phyloP scores from a whole-genome alignment of 208 protist genomes.

The Trypanosoma boissoni region DNA sequence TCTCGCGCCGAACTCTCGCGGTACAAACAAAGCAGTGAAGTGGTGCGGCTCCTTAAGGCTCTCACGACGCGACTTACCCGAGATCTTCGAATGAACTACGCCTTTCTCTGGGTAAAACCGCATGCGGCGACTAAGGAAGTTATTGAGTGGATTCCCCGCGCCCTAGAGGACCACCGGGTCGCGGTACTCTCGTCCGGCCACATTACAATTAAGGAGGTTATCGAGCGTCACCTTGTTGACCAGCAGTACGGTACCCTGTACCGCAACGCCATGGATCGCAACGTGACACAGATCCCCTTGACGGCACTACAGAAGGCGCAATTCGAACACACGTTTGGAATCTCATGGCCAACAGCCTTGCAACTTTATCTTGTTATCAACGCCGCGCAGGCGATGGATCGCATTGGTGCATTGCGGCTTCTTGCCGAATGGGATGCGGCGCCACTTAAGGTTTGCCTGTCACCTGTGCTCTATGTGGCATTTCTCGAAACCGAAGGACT shows the following conservation, averaged over 20 bases:
- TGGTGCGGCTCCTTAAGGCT: conserved; percentile 30
- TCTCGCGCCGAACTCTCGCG: conserved; percentile 26
- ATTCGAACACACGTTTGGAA: conserved; percentile 59
- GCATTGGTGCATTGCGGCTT: conserved; percentile 38
- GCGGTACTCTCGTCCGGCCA: conserved; percentile 43
- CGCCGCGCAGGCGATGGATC: conserved; percentile 47
- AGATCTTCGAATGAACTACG: conserved; percentile 49
- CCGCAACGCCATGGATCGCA: conserved; percentile 61
- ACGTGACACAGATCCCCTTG: conserved; percentile 47
- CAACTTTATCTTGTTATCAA: conserved; percentile 69
- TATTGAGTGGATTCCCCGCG: conserved; percentile 30
- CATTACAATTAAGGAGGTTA: conserved; percentile 43
- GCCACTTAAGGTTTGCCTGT: conserved; percentile 55
- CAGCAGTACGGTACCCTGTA: conserved; percentile 50
- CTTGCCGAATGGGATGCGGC: conserved; percentile 44
- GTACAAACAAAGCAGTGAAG: conserved; percentile 34
- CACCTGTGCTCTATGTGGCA: conserved; percentile 58
- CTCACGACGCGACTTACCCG: conserved; percentile 29
- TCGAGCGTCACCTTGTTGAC: conserved; percentile 50
- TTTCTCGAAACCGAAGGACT: conserved; percentile 59
- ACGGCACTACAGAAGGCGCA: conserved; percentile 33
- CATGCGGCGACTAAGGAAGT: conserved; percentile 46
- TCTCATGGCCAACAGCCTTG: conserved; percentile 64
- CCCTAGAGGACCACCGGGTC: conserved; percentile 45
- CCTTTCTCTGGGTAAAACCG: conserved; percentile 82